A percentile compares a stretch with the other conserved stretches of the same genome.
Conservation (phyloP, 768 basidiomycete species). For the Tephrocybe sp. region DNA sequence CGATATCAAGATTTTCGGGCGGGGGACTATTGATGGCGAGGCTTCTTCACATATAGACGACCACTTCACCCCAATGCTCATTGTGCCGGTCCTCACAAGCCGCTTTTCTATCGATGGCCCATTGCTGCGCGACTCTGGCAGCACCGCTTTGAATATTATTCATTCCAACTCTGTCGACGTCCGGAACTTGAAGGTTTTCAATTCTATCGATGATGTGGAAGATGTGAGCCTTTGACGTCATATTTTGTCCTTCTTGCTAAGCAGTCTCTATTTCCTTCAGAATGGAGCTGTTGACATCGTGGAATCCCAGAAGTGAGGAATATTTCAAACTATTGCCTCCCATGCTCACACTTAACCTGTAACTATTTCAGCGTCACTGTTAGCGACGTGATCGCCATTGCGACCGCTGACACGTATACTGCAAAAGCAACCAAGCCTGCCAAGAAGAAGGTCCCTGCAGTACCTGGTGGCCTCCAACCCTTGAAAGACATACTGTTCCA, state of each 20-base stretch:
- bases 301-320: conserved; percentile 18
- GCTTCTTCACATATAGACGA: conserved; percentile 8
- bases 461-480: conserved; percentile 11
- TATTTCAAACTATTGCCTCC: not conserved
- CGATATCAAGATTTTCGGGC: conserved; percentile 18
- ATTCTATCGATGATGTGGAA: conserved; percentile 11
- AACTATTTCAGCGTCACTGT: conserved; percentile 13
- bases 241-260: not conserved
- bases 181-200: conserved; percentile 16
- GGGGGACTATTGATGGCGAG: conserved; percentile 18
- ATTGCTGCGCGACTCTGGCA: conserved; percentile 17
- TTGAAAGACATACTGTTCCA: conserved; percentile 12
- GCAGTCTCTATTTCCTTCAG: conserved; percentile 1
- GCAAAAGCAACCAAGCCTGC: conserved; percentile 16
- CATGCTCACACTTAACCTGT: not conserved
- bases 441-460: conserved; percentile 1
- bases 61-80: conserved; percentile 8
- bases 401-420: conserved; percentile 14
- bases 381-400: conserved; percentile 12
- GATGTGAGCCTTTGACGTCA: conserved; percentile 8
- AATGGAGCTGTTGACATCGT: conserved; percentile 16
- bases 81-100: conserved; percentile 17
- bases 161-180: conserved; percentile 15
- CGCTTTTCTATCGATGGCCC: conserved; percentile 16
- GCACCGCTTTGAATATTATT: conserved; percentile 14